Percentiles rank a stretch among this genome's conserved stretches.
Conservation (phyloP, 768 basidiomycete genomes). For the Omphalotus guepiniiformis region DNA sequence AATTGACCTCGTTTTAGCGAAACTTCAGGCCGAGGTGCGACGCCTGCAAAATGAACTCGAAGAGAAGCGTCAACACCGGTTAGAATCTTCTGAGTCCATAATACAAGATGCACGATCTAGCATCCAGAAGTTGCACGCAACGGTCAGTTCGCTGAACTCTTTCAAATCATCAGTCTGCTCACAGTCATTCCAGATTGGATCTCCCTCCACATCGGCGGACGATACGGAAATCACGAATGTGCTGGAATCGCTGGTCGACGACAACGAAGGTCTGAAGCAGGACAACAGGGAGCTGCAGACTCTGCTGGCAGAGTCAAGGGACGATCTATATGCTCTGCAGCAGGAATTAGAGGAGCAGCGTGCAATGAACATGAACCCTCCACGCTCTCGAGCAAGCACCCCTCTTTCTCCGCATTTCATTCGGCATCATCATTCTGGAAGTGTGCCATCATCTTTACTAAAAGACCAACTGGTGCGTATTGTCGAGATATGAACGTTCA, state of each 20-base stretch:
- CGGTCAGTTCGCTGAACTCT: conserved; percentile 35
- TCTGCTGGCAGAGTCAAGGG: conserved; percentile 69
- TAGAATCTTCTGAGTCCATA: conserved; percentile 65
- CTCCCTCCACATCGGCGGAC: conserved; percentile 25
- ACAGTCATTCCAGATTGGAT: conserved; percentile 3
- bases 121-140: conserved; percentile 55
- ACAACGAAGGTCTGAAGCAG: conserved; percentile 77
- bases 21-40: conserved; percentile 63
- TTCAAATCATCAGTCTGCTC: background rate
- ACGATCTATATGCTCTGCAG: conserved; percentile 65
- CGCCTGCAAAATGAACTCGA: conserved; percentile 63
- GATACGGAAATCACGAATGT: conserved; percentile 62
- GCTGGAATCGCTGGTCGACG: conserved; percentile 80
- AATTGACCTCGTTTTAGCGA: conserved; percentile 37
- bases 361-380: conserved; percentile 36
- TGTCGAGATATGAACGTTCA: conserved; percentile 8
- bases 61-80: conserved; percentile 50
- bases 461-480: conserved; percentile 32
- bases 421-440: conserved; percentile 37
- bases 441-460: conserved; percentile 37
- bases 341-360: conserved; percentile 75
- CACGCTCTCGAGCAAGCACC: conserved; percentile 29
- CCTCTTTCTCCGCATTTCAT: conserved; percentile 32
- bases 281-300: conserved; percentile 79
- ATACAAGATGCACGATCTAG: conserved; percentile 61